phyloP scores from a whole-genome alignment of 441 rosid species.

The Corymbia calophylla region DNA sequence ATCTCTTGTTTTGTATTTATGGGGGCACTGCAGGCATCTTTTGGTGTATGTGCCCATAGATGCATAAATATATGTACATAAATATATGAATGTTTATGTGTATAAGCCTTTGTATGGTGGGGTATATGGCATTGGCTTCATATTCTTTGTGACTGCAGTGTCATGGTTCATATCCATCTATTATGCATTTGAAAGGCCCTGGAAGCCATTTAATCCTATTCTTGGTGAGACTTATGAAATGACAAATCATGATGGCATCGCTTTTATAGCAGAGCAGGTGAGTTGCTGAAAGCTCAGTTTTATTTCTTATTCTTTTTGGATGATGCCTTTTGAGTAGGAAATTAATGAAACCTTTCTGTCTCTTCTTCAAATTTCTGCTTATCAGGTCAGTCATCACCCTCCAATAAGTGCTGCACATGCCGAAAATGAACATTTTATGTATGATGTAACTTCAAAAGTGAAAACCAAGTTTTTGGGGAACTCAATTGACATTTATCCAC shows the following conservation, averaged over 20 bases:
- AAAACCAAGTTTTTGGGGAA: conserved; percentile 91
- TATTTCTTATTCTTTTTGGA: background rate
- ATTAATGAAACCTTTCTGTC: background rate
- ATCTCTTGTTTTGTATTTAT: background rate
- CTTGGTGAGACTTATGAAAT: conserved; percentile 97
- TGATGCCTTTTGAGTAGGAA: background rate
- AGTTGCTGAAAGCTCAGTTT: background rate
- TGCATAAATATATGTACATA: background rate
- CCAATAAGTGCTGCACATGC: conserved; percentile 97
- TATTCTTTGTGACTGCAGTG: conserved; percentile 37
- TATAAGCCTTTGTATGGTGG: background rate
- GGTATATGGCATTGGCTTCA: conserved; percentile 4
- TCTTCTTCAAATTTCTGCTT: background rate
- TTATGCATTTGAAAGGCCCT: conserved; percentile 71
- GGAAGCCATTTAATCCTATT: conserved; percentile 98
- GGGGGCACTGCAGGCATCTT: background rate
- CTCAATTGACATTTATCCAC: conserved; percentile 88
- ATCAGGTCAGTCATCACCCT: conserved; percentile 96
- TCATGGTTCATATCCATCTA: conserved; percentile 90
- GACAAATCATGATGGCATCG: conserved; percentile 67
- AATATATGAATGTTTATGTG: background rate
- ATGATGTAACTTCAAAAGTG: conserved; percentile 85
- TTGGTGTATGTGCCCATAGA: background rate
- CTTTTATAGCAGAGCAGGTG: conserved; percentile 88
- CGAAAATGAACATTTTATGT: conserved; percentile 89